These are phyloP conservation scores for Yarrowia deformans DNA, from an alignment of 805 yeast genomes.

Conservation along the genomic window DNA sequence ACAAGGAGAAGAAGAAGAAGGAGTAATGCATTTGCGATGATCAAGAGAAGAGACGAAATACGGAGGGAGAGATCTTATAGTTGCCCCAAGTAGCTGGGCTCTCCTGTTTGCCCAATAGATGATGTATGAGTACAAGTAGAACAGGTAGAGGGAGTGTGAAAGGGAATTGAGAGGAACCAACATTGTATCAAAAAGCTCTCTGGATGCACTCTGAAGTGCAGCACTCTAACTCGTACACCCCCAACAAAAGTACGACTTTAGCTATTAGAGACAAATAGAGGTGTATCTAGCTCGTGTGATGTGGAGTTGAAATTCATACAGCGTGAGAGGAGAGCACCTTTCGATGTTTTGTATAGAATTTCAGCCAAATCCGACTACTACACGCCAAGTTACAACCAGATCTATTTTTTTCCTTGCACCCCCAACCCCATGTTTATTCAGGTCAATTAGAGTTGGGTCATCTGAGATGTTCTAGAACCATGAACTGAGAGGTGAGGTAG, in stretches of 20 bases:
- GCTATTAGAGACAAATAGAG: too few relatives aligned
- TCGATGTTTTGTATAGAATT: background rate
- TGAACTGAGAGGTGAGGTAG: too few relatives aligned
- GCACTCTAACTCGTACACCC: too few relatives aligned
- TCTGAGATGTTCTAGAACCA: conserved; percentile 22
- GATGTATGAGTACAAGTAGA: background rate
- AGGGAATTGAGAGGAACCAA: too few relatives aligned
- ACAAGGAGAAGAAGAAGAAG: conserved; percentile 38
- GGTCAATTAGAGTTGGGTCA: conserved; percentile 1
- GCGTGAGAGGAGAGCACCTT: too few relatives aligned
- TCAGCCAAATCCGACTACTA: background rate
- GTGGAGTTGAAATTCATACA: too few relatives aligned
- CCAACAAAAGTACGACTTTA: too few relatives aligned
- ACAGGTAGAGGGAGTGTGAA: too few relatives aligned
- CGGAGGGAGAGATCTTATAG: background rate
- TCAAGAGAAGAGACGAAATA: background rate
- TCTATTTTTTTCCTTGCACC: background rate
- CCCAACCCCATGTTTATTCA: background rate
- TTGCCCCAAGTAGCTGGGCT: background rate
- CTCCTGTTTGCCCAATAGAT: conserved; percentile 1
- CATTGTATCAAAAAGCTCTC: too few relatives aligned
- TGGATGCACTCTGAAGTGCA: too few relatives aligned
- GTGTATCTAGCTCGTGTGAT: too few relatives aligned
- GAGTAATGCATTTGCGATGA: conserved; percentile 10
- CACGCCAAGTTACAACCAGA: background rate